phyloP scores from a whole-genome alignment of 1,284 basidiomycete species.

The Boletus hoseneyae region DNA sequence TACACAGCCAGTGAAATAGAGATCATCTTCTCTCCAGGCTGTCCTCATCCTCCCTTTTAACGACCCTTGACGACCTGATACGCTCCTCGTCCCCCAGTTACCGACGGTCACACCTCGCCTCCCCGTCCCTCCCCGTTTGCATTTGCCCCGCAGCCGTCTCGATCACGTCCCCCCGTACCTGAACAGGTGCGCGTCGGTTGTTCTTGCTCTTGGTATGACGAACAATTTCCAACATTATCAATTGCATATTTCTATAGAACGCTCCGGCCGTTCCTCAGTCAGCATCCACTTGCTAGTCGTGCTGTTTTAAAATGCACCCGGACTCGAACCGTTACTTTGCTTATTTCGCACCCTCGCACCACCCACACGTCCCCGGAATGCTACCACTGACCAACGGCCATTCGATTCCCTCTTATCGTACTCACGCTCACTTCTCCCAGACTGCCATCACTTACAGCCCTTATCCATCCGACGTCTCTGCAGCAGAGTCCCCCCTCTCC shows the following conservation, averaged over 20 bases:
- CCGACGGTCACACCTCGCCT: no score
- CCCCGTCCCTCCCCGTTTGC: no score
- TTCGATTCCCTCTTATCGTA: constrained; percentile 20
- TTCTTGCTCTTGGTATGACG: constrained; percentile 34
- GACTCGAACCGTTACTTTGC: constrained; percentile 21
- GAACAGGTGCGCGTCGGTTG: constrained; percentile 33
- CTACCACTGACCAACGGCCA: no score
- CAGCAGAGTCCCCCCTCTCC: constrained; percentile 32
- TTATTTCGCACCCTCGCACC: constrained; percentile 22
- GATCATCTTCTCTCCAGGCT: constrained; percentile 14
- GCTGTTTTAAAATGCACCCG: constrained; percentile 30
- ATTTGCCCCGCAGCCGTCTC: constrained; percentile 22
- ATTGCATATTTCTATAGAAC: constrained; percentile 37
- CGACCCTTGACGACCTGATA: constrained; percentile 30
- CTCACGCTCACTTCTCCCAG: constrained; percentile 24
- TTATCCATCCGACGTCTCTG: constrained; percentile 31
- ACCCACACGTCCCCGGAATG: constrained; percentile 22
- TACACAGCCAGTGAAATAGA: constrained; percentile 28
- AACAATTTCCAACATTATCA: constrained; percentile 33
- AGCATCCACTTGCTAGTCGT: neutral
- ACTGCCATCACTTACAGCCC: constrained; percentile 27
- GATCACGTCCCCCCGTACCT: constrained; percentile 32
- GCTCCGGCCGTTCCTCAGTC: constrained; percentile 26
- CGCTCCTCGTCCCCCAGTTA: no score
- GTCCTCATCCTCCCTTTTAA: constrained; percentile 19